Conservation (phyloP, 495 filamentous ascomycete species). For the Hypoxylon intermedium region DNA sequence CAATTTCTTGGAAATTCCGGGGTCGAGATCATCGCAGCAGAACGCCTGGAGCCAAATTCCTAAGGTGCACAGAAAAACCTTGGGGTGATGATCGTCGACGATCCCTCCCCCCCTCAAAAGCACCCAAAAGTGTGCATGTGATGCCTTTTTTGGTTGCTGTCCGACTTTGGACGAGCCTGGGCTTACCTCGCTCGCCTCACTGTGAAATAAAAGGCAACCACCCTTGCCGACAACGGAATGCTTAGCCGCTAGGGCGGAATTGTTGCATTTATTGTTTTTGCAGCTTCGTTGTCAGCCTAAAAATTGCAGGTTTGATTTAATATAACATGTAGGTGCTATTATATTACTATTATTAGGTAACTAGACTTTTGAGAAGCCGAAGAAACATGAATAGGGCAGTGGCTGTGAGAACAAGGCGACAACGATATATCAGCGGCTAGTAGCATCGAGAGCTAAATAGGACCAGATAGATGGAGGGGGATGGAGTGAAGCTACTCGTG, state of each 20-base stretch:
- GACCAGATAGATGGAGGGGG: neutral
- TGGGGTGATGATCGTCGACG: constrained; percentile 30
- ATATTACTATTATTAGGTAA: neutral
- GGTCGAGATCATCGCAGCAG: constrained; percentile 23
- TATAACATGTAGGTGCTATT: neutral
- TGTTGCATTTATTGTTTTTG: neutral
- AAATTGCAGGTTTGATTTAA: neutral
- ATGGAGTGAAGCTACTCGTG: neutral
- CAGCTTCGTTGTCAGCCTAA: neutral
- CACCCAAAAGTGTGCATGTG: constrained; percentile 21
- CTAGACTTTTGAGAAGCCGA: neutral
- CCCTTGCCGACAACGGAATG: constrained; percentile 19
- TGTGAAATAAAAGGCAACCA: neutral
- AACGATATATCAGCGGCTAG: neutral
- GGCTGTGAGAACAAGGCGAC: neutral
- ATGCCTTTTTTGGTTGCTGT: constrained; percentile 6
- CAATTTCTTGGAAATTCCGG: constrained; percentile 27
- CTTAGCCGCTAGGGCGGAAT: constrained; percentile 6
- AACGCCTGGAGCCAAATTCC: constrained; percentile 4
- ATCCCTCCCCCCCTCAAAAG: constrained; percentile 22
- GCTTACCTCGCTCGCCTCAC: too few relatives aligned
- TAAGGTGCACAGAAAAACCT: constrained; percentile 14
- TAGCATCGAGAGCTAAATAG: neutral
- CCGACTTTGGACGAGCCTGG: constrained; percentile 4
- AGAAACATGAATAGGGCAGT: neutral